Base-by-base conservation (phyloP, 2,329 filamentous ascomycete species). In the Exophiala oligosperma region DNA sequence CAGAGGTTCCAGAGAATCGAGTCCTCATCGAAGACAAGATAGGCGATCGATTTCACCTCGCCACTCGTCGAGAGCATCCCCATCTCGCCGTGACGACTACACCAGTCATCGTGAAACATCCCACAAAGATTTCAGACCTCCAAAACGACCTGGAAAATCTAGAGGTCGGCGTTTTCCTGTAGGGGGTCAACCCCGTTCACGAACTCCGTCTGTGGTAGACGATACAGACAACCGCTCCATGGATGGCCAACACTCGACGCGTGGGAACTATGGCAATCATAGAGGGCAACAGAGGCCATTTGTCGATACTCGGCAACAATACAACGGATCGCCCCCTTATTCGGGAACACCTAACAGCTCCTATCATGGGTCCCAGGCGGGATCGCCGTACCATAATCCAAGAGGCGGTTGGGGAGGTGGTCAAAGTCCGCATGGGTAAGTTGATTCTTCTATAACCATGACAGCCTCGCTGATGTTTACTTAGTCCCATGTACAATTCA, bases 311-410 rank as follows among this genome's bases (percentile, higher is more conserved):
- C 73, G 73, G 23, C 73, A 77, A 40, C 77, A 65, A 52, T 84
- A 82, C 66, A 79, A 79, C 24, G 79, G 82, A 48, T 85, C 85
- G n/a, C 82, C 86, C 40, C 80, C 83, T 54, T 83, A 84, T 65
- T 75, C 77, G 35, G 56, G 57, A 63, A 78, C 79, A 23, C 79
- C 83, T 21, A 80, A 74, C 52, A 80, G 79, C 51, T 80, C 79
- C 17, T 79, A 81, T 64, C 83, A 84, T 64, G 81, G 80, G 47
- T 87, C 86, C n/a, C 81, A 81, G 59, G 77, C 79, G 8, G 81
- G 83, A 44, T 87, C 86, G 40, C 84, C 86, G 12, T 84, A 87
- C 68, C 77, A 77, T 38, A 75, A 76, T 61, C 77, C 77, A 49
- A 77, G 84, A 70, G 81, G 81, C 29, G 78, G 77, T 52, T 84